Percentiles rank a stretch among this genome's conserved stretches.
These are phyloP conservation scores for Aphanoascus verrucosus DNA, from an alignment of 2,329 filamentous ascomycete species.

Conservation along the genomic window DNA sequence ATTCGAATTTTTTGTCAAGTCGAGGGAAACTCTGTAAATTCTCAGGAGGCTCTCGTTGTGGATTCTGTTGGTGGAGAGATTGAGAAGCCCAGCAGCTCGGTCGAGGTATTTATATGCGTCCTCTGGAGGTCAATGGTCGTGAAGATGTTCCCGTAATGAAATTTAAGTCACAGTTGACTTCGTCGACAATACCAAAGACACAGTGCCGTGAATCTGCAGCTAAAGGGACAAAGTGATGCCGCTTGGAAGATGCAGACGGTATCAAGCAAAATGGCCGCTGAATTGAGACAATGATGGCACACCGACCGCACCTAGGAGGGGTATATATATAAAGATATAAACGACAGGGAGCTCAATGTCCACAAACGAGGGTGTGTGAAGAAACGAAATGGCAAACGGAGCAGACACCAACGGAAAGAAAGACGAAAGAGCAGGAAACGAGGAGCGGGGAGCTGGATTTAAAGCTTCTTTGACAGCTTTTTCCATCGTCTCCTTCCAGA, in stretches of 20 bases:
- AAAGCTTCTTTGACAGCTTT: neutral
- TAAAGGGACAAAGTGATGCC: neutral
- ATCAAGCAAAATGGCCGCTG: neutral
- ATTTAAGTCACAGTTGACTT: too few relatives aligned
- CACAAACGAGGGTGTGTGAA: neutral
- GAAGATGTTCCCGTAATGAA: too few relatives aligned
- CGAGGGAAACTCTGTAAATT: neutral
- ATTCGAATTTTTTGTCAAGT: neutral
- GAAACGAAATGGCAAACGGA: neutral
- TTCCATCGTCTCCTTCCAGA: neutral
- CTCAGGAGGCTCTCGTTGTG: too few relatives aligned
- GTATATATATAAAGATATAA: neutral
- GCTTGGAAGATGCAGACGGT: neutral
- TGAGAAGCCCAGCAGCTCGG: neutral
- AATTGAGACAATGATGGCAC: neutral
- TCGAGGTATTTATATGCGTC: neutral
- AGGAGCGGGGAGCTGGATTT: slow-evolving; percentile 2
- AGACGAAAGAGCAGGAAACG: neutral
- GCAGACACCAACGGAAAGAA: neutral
- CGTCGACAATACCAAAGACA: too few relatives aligned
- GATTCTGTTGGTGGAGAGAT: neutral
- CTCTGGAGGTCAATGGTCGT: too few relatives aligned
- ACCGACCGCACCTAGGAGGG: neutral
- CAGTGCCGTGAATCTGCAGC: too few relatives aligned
- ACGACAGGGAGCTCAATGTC: neutral